Evolutionary conservation across 305 asterid genomes (phyloP).

Genomic region (Withania somnifera): DNA sequence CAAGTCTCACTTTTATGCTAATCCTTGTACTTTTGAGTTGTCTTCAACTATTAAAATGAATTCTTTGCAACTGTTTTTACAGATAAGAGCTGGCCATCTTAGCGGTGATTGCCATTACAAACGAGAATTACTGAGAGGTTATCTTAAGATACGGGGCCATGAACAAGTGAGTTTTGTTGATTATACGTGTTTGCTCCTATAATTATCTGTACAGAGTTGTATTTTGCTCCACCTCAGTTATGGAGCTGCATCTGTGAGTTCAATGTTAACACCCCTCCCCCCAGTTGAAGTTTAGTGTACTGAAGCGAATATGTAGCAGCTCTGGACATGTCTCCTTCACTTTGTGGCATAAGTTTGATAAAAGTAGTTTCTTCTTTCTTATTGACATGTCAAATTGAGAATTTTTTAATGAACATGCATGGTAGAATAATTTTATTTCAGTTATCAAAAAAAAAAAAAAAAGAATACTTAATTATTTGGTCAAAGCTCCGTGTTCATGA

Average conservation of each 20-base stretch:
- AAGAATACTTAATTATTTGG: background rate
- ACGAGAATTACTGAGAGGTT: slow-evolving; percentile 72
- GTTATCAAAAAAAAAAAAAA: too few relatives aligned
- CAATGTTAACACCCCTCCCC: background rate
- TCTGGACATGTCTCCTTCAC: background rate
- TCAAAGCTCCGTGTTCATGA: background rate
- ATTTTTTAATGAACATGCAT: background rate
- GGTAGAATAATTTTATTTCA: too few relatives aligned
- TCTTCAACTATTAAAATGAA: background rate
- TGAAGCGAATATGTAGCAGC: background rate
- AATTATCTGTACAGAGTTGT: background rate
- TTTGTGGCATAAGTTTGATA: background rate
- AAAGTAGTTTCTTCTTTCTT: background rate
- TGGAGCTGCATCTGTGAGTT: background rate
- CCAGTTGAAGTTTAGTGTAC: background rate
- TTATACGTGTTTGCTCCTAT: background rate
- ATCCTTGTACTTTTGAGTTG: background rate
- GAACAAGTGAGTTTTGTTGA: slow-evolving; percentile 40
- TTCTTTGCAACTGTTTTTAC: background rate
- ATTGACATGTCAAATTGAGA: background rate
- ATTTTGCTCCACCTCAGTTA: background rate
- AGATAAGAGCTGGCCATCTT: slow-evolving; percentile 92
- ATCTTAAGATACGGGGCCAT: slow-evolving; percentile 52
- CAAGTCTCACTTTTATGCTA: background rate
- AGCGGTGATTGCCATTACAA: slow-evolving; percentile 89